Base-by-base conservation (phyloP, 495 filamentous ascomycete genomes). In the Bombardia bombarda region DNA sequence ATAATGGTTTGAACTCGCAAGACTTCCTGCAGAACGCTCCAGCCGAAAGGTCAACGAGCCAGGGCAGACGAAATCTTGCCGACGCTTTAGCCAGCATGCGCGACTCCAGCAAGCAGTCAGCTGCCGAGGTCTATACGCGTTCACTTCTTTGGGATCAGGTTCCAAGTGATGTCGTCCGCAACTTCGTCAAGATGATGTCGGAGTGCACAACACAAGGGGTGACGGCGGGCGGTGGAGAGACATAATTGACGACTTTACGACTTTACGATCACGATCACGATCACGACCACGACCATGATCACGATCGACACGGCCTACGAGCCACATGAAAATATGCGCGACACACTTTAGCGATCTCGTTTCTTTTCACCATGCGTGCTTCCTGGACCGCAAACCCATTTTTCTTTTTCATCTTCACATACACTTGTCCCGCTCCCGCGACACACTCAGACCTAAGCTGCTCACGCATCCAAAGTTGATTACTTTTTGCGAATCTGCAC, bases 121-220 rank as follows among this genome's bases (percentile, higher is more conserved):
- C 78, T 26, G 83, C 85, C 22, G 88, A 94, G 54, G 86, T 96
- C 32, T 95, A 97, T 66, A 92, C 87, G 21, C 74, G 90, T 22
- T 92, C 86, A 38, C 74, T 98, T 45, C 82, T 98, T 52, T 96
- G 89, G 89, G 89, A 95, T 55, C 82, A 84, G 58, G 86, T 98
- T 47, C 88, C 93, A 34, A 70, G 79, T 49, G 88, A 98, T 56
- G 86, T 96, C 34, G 90, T 98, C 39, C 79, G 81, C 45, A 86
- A 90, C 64, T 98, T 97, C 68, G 84, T 83, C 53, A 82, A 85
- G 57, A 86, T 95, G 79, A 86, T 92, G 46, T 75, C 77, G 62
- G 73, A 83, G 50, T 67, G 60, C 61, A 69, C 62, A 58, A 58
- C 57, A 31, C 56, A 62, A 35, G 38, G 49, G 22, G 58, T 55